Percentiles rank a stretch among this genome's conserved stretches.
These are phyloP conservation scores for Helicocarpus griseus DNA, from an alignment of 2,329 filamentous ascomycete genomes.

Conservation along the genomic window DNA sequence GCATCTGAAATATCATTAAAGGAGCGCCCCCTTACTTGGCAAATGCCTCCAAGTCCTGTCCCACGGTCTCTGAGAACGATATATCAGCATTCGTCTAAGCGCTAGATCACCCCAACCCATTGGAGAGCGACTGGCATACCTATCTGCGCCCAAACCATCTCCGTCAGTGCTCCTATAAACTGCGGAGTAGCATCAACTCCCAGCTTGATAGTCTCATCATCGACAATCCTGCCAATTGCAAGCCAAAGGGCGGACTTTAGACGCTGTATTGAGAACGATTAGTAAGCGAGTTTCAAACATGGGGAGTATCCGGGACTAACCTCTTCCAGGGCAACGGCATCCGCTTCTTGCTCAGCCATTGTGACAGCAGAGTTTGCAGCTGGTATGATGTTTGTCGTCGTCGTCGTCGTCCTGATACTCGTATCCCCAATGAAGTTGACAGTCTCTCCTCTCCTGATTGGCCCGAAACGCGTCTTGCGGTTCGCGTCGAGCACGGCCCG, in stretches of 20 bases:
- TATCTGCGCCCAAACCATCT: conserved; percentile 80
- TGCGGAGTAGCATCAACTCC: conserved; percentile 83
- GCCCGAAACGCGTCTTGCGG: not conserved
- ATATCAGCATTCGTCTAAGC: not conserved
- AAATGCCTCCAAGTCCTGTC: conserved; percentile 55
- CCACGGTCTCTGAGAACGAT: conserved; percentile 37
- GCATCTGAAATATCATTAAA: not conserved
- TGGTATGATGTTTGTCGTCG: not conserved
- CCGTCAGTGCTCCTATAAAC: conserved; percentile 76
- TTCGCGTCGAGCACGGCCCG: too few species aligned
- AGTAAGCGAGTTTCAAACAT: not conserved
- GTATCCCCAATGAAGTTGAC: not conserved
- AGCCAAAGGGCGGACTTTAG: conserved; percentile 81
- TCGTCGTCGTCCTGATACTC: not conserved
- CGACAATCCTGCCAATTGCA: conserved; percentile 75
- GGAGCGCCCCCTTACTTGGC: conserved; percentile 34
- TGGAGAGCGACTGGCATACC: conserved; percentile 45
- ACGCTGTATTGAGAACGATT: conserved; percentile 43
- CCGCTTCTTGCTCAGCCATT: conserved; percentile 19
- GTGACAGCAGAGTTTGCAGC: not conserved
- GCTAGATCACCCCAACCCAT: not conserved
- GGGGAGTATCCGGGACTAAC: conserved; percentile 17
- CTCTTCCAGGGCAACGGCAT: conserved; percentile 26
- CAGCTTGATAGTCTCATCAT: conserved; percentile 64
- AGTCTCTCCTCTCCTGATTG: not conserved